phyloP scores from a whole-genome alignment of 73 alveolate genomes.

The Paramecium primaurelia region DNA sequence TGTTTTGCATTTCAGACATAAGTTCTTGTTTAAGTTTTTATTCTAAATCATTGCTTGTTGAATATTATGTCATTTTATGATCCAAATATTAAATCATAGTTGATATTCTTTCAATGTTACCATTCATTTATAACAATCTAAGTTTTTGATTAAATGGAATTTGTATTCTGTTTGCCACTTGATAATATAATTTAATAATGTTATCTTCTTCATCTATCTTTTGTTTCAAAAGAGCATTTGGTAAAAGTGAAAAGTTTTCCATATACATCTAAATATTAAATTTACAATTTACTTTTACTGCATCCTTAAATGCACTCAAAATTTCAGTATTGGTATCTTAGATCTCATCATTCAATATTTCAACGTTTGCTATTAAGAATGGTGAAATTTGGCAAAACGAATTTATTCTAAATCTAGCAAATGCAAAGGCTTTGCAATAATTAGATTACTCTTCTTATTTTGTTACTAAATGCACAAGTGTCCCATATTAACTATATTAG shows the following conservation, averaged over 20 bases:
- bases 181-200: background rate
- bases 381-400: background rate
- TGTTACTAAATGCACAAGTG: background rate
- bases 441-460: background rate
- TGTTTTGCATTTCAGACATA: background rate
- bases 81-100: background rate
- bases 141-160: background rate
- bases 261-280: background rate
- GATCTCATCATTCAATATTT: background rate
- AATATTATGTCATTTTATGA: background rate
- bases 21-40: background rate
- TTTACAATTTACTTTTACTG: background rate
- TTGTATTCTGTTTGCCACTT: background rate
- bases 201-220: background rate
- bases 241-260: background rate
- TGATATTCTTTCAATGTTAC: background rate
- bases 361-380: slow-evolving; percentile 16
- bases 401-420: slow-evolving; percentile 10
- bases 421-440: slow-evolving; percentile 4
- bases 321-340: background rate
- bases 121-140: background rate
- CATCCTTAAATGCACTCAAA: background rate
- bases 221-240: background rate
- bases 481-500: background rate
- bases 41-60: background rate